A percentile compares a stretch with the other conserved stretches of the same genome.
phyloP scores from a whole-genome alignment of 352 stramenopile species.

The Paralagenidium karlingii region DNA sequence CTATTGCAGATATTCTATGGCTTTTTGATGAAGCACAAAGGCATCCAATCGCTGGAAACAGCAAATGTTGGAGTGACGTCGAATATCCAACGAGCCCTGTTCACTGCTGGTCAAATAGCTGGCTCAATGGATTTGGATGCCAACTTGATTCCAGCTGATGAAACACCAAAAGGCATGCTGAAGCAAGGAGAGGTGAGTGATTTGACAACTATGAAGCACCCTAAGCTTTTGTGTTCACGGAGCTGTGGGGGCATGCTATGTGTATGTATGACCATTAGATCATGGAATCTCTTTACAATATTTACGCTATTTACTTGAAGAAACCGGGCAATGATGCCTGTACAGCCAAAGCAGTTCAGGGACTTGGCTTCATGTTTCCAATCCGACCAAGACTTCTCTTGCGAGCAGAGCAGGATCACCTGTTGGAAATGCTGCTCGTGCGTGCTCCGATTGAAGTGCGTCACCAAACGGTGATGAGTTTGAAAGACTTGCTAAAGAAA shows the following conservation, averaged over 20 bases:
- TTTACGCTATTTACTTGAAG: conserved; percentile 34
- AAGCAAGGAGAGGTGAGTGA: background rate
- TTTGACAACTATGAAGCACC: conserved; percentile 22
- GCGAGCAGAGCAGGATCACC: conserved; percentile 49
- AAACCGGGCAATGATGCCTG: conserved; percentile 29
- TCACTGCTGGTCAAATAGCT: conserved; percentile 51
- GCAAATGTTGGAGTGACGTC: conserved; percentile 23
- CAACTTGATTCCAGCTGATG: conserved; percentile 11
- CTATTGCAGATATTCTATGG: conserved; percentile 60
- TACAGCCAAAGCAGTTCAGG: conserved; percentile 63
- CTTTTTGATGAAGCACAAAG: conserved; percentile 34
- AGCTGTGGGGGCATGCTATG: background rate
- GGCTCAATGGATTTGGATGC: conserved; percentile 51
- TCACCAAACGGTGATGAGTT: conserved; percentile 54
- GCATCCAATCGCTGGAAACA: conserved; percentile 14
- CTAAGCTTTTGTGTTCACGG: background rate
- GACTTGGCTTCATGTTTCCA: conserved; percentile 69
- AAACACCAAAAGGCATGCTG: conserved; percentile 12
- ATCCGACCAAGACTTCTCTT: conserved; percentile 53
- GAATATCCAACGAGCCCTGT: conserved; percentile 63
- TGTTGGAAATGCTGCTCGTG: conserved; percentile 36
- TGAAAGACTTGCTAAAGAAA: conserved; percentile 53
- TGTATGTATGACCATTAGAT: conserved; percentile 11
- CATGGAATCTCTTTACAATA: conserved; percentile 43
- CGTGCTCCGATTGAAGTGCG: conserved; percentile 26